Base-by-base conservation (phyloP, 1,139 yeast genomes). In the Insectozyma bohioensis region DNA sequence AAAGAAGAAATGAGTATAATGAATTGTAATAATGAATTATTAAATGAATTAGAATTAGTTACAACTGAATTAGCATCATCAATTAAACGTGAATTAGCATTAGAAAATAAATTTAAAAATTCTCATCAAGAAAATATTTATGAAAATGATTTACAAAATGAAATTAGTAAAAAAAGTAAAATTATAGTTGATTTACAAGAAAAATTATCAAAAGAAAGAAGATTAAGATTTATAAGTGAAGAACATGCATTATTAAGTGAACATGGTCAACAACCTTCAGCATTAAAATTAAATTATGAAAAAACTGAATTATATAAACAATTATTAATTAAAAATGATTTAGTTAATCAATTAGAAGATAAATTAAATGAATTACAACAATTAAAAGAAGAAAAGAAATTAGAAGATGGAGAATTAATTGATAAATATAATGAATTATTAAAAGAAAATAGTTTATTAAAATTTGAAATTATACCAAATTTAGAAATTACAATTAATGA, bases 21-120 rank as follows among this genome's bases (percentile, higher is more conserved):
- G 64, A 73, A 67, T 24, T 76, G 82, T 34, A 81, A 79, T 41
- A 69, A 67, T 32, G 74, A 71, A 20, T 56, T 84, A 27, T 63
- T 81, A 46, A 69, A 72, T 40, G 92, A 84, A 51, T 57, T 84
- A 30, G 82, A 80, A 40, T 52, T 81, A 21, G 80, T 84, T 1
- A 80, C 90, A 2, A 72, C 75, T 13, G 94, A 84, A 49, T 63
- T 84, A 32, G 90, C 88, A 0, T 74, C 78, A 14, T 79, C 88
- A 0, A 80, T 84, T 32, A 72, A 75, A 33, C 63, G 92, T 30
- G 94, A 84, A 52, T 62, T 82, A 16, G 55, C 63, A 6, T 52
- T 83, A 26, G 88, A 81, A 47, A 62, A 63, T 34, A 63, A 61
- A 32, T 40, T 80, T n/a, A 56, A 49, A 26, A 24, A 19, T 20